These are phyloP conservation scores for Plasmodium gonderi DNA, from an alignment of 169 alveolate genomes.

Conservation along the genomic window DNA sequence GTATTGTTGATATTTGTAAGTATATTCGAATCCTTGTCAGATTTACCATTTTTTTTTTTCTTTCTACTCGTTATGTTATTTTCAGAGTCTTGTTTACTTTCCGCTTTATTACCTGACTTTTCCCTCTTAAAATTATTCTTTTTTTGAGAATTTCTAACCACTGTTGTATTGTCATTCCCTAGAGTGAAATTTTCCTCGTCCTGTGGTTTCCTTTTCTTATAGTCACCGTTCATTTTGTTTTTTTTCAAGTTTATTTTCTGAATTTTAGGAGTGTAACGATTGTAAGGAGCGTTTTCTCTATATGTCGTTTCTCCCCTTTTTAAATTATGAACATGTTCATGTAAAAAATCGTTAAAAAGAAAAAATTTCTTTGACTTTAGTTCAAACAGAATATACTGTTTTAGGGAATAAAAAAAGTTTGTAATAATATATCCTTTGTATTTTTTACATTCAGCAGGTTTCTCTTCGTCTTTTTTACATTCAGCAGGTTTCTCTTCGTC, in stretches of 20 bases:
- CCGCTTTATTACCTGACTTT: too few species aligned
- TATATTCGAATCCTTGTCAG: background rate
- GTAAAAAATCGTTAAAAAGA: slow-evolving; percentile 12
- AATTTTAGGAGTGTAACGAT: too few species aligned
- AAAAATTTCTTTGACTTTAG: slow-evolving; percentile 15
- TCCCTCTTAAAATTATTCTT: too few species aligned
- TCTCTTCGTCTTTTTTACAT: background rate
- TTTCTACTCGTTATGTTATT: background rate
- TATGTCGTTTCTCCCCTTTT: background rate
- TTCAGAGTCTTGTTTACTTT: too few species aligned
- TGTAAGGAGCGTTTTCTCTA: background rate
- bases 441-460: background rate
- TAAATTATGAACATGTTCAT: background rate
- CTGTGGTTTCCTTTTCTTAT: background rate
- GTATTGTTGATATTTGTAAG: background rate
- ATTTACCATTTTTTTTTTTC: background rate
- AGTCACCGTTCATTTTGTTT: background rate
- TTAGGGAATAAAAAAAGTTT: slow-evolving; percentile 49
- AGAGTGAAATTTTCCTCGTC: background rate
- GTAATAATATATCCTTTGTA: slow-evolving; percentile 47
- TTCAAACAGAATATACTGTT: slow-evolving; percentile 47
- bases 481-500: background rate
- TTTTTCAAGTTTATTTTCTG: background rate
- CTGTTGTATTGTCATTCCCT: too few species aligned
- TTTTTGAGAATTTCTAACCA: too few species aligned